phyloP scores from a whole-genome alignment of 2,329 filamentous ascomycete genomes.

The Aspergillus novofumigatus region DNA sequence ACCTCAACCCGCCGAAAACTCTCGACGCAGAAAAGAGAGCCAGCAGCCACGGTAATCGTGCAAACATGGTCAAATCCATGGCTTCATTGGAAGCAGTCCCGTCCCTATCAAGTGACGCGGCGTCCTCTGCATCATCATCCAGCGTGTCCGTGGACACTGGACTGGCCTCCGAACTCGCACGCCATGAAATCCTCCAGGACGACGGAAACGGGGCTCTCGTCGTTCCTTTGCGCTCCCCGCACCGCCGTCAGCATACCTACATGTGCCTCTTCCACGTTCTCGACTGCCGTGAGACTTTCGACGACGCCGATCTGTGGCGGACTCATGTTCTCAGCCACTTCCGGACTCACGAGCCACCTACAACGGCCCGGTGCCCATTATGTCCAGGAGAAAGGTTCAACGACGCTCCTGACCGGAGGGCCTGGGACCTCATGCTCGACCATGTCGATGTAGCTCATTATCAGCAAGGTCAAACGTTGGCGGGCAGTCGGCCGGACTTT shows the following conservation, averaged over 20 bases:
- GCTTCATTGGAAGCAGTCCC: slow-evolving; percentile 24
- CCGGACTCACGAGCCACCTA: slow-evolving; percentile 36
- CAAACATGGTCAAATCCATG: slow-evolving; percentile 5
- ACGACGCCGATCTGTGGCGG: slow-evolving; percentile 37
- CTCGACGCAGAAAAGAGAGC: background rate
- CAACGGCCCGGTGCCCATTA: slow-evolving; percentile 41
- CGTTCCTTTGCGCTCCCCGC: slow-evolving; percentile 15
- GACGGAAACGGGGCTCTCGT: slow-evolving; percentile 29
- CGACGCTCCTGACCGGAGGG: slow-evolving; percentile 23
- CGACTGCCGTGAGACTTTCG: slow-evolving; percentile 39
- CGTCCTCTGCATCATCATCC: slow-evolving; percentile 26
- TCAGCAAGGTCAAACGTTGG: slow-evolving; percentile 37
- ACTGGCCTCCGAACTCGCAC: slow-evolving; percentile 18
- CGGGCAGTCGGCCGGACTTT: slow-evolving; percentile 39
- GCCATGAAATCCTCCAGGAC: slow-evolving; percentile 23
- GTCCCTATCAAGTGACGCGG: slow-evolving; percentile 26
- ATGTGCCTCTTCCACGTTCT: slow-evolving; percentile 44
- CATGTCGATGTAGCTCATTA: slow-evolving; percentile 42
- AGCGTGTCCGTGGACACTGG: slow-evolving; percentile 30
- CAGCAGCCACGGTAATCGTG: background rate
- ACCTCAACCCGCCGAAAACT: background rate
- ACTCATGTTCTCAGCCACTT: slow-evolving; percentile 45
- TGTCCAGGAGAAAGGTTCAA: slow-evolving; percentile 28
- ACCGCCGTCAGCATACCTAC: slow-evolving; percentile 18
- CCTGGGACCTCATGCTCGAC: slow-evolving; percentile 41